These are phyloP conservation scores for Schizothecium vesticola DNA, from an alignment of 495 filamentous ascomycete species.

Conservation along the genomic window DNA sequence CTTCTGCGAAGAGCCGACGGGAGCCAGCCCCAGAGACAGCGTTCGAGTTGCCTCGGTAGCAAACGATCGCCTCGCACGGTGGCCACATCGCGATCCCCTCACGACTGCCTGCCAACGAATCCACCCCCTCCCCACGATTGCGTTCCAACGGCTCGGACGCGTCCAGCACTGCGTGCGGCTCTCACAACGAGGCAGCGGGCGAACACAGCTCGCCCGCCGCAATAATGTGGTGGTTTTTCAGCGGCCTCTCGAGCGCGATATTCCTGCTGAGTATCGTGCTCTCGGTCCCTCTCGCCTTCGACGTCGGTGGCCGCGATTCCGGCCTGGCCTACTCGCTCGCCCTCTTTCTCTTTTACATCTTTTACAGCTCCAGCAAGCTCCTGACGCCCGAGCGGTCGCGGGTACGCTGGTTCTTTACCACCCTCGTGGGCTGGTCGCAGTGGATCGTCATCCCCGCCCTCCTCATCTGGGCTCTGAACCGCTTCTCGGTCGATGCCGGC, in stretches of 20 bases:
- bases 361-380: constrained; percentile 75
- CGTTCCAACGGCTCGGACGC: not conserved
- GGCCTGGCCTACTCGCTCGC: constrained; percentile 88
- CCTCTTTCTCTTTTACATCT: constrained; percentile 81
- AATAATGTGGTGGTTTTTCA: constrained; percentile 65
- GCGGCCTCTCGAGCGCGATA: constrained; percentile 63
- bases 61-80: constrained; percentile 1
- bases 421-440: constrained; percentile 65
- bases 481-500: constrained; percentile 82
- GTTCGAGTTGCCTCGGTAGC: not conserved
- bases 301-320: constrained; percentile 91
- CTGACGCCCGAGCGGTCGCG: constrained; percentile 74
- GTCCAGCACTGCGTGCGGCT: not conserved
- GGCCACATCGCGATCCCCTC: not conserved
- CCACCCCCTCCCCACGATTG: not conserved
- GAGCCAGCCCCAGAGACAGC: not conserved
- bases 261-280: constrained; percentile 87
- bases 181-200: constrained; percentile 16
- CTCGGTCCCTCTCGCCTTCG: constrained; percentile 91
- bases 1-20: not conserved
- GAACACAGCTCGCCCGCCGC: constrained; percentile 26
- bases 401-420: constrained; percentile 62
- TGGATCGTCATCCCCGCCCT: constrained; percentile 77
- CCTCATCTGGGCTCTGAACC: constrained; percentile 89
- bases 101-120: not conserved